Base-by-base conservation (phyloP, 805 yeast species). In the Candida ovalis region DNA sequence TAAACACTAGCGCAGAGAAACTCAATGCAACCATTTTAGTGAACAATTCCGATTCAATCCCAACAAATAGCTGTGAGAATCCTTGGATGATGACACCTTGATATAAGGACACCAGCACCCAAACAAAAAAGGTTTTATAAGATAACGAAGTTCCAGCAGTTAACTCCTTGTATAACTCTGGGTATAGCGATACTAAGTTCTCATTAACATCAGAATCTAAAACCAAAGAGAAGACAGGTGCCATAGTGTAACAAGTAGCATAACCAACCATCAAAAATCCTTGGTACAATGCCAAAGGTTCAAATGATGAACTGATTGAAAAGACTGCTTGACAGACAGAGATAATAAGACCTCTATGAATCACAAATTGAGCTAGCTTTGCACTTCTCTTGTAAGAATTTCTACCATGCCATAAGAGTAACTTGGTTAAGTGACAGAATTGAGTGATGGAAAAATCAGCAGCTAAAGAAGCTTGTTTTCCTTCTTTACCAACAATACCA, bases 261-360 rank as follows among this genome's bases (percentile, higher is more conserved):
- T 94, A 94, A 1, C 99, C 99, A 40, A 94, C 99, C 97, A 94
- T 90, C 42, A 94, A 74, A 85, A 96, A 92, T 2, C 99, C 99
- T 64, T 94, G 92, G 63, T 87, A 89, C 46, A 94, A 73, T 0
- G 98, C 98, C 52, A 94, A 73, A 1, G 99, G 99, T 66, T 91
- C 98, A 64, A 89, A 94, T 3, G 78, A 69, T 0, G 97, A 88
- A 39, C 89, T 78, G 13, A 92, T 78, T 1, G 97, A 90, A 65
- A 80, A 94, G 15, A 94, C 90, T 1, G 96, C 96, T 68, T 94
- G 99, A 46, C 97, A 92, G 4, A 92, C 91, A 2, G 96, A 88
- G 44, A 94, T 92, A 39, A 94, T 77, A 45, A 94, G 74, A 27
- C 99, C 99, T 64, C 99, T 82, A 64, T 94, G 99, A 62, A 94